phyloP scores from a whole-genome alignment of 2,329 filamentous ascomycete species.

The Fusarium buxicola region DNA sequence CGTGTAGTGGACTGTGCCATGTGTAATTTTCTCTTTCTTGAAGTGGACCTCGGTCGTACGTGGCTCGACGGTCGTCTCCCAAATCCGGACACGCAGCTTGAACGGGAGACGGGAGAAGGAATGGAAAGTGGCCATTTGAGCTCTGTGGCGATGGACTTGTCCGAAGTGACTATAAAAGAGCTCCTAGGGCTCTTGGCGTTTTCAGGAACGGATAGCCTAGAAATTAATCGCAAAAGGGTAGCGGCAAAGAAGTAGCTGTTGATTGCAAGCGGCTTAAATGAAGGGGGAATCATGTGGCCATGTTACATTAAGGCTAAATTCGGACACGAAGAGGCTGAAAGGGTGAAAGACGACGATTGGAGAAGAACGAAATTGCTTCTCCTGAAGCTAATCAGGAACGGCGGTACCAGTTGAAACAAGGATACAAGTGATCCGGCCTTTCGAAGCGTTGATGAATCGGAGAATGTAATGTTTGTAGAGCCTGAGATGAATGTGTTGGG shows the following conservation, averaged over 20 bases:
- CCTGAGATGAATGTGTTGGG: no score
- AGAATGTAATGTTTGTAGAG: no score
- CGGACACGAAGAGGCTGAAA: no score
- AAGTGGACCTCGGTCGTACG: slow-evolving; percentile 17
- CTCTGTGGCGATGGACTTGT: neutral
- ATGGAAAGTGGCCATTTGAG: slow-evolving; percentile 16
- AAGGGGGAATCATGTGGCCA: no score
- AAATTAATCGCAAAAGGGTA: neutral
- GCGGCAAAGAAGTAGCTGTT: neutral
- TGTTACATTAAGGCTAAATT: no score
- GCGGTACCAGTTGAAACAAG: no score
- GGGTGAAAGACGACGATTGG: no score
- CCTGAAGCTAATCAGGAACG: no score
- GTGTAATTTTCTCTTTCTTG: neutral
- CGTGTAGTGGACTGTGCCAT: neutral
- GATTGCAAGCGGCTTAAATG: neutral
- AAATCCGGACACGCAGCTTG: slow-evolving; percentile 25
- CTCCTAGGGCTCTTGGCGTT: neutral
- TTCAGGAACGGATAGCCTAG: neutral
- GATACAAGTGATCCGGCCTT: no score
- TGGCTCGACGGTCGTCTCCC: slow-evolving; percentile 15
- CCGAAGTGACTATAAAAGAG: neutral
- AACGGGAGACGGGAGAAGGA: slow-evolving; percentile 17
- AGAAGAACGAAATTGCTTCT: no score
- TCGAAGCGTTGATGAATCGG: no score